phyloP scores from a whole-genome alignment of 371 early-diverging fungal species.

The Caulochytrium protostelioides region DNA sequence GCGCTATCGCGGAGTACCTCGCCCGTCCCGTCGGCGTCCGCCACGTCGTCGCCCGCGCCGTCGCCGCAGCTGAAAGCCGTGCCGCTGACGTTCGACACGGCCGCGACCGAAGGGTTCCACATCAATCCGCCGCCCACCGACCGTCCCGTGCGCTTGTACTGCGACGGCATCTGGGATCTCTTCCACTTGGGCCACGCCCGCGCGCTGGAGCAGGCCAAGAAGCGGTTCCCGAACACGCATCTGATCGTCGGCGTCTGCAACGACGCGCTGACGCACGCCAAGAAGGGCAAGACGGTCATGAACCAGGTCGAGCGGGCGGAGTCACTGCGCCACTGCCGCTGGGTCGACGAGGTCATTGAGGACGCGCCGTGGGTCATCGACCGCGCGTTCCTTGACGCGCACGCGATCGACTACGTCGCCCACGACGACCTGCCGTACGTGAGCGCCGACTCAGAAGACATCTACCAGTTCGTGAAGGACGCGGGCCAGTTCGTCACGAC shows the following conservation, averaged over 20 bases:
- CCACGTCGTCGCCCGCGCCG: too few relatives aligned
- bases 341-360: slow-evolving; percentile 83
- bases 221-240: slow-evolving; percentile 61
- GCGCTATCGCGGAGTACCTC: too few relatives aligned
- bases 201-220: slow-evolving; percentile 82
- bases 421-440: slow-evolving; percentile 91
- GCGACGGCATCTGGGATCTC: slow-evolving; percentile 84
- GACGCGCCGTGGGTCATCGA: slow-evolving; percentile 79
- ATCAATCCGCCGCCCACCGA: too few relatives aligned
- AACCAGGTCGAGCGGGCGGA: slow-evolving; percentile 70
- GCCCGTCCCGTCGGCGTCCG: too few relatives aligned
- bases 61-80: too few relatives aligned
- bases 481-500: slow-evolving; percentile 76
- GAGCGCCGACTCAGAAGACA: slow-evolving; percentile 57
- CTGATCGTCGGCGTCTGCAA: slow-evolving; percentile 77
- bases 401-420: slow-evolving; percentile 90
- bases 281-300: slow-evolving; percentile 87
- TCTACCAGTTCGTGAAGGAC: slow-evolving; percentile 81
- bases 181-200: slow-evolving; percentile 90
- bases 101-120: too few relatives aligned
- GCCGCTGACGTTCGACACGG: too few relatives aligned
- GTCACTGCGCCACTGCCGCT: slow-evolving; percentile 75
- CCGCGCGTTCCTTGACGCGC: slow-evolving; percentile 65
- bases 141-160: slow-evolving; percentile 62
- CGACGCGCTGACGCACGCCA: slow-evolving; percentile 56